Evolutionary conservation across 441 rosid species (phyloP), one percentile per base, ranked within the genome.

Genomic region (Croton laevigatus): DNA sequence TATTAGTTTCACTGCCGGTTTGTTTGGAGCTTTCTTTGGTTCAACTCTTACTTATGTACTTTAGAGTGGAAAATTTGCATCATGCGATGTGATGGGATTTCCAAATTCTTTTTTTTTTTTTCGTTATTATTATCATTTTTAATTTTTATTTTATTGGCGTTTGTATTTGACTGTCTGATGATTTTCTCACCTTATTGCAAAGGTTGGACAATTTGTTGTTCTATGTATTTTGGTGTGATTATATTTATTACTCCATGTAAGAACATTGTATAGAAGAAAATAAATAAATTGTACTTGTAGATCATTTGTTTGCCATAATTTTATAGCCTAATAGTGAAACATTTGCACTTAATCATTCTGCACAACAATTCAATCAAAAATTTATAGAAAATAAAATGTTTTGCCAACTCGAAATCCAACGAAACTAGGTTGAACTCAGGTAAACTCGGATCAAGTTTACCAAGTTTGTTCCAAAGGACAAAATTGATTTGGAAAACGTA

Each of bases 1-100:
- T 66, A 59, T 79, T 38, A 49, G 83, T 61, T 61, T 73, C 49
- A 5, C 52, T 4, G 70, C 51, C 4, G 68, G 65, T 69, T 81
- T 65, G 6, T 23, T 76, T 42, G 87, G 84, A 76, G 87, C 89
- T 63, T 72, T 87, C 60, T 70, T 79, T 62, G 81, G 86, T 78
- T 82, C 91, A 36, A 76, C 87, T 65, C 78, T 87, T 5, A 65
- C 84, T 69, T 68, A 87, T 60, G 52, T n/a, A 4, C 58, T 52
- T 17, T 67, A 27, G 60, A 64, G 58, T 54, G 58, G 62, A 11
- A 11, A 71, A 36, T 37, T 52, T 40, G 60, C 32, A 57, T 40
- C 0, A 49, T 38, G 2, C 12, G 34, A 17, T 19, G 2, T 19
- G 34, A 17, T 19, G 55, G 63, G 42, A 54, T 60, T 22, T 19